Base-by-base conservation (phyloP, 441 rosid species). In the Oxalis stricta region DNA sequence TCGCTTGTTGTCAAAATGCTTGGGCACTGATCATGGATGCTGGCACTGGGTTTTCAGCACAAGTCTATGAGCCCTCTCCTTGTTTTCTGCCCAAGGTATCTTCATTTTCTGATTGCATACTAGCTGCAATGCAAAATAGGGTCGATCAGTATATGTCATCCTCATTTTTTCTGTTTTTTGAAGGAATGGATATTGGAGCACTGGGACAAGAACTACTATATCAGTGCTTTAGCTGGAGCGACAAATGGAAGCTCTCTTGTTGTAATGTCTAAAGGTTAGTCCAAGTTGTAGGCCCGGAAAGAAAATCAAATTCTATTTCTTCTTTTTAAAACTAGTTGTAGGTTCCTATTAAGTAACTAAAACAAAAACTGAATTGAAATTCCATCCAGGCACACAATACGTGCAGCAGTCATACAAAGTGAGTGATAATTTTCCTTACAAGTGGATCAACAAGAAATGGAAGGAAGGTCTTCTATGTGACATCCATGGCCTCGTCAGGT, bases 111-210 rank as follows among this genome's bases (percentile, higher is more conserved):
- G n/a, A 24, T 35, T 10, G 24, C 2, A 26, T 26, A n/a, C n/a
- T n/a, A n/a, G n/a, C n/a, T n/a, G 18, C 6, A 17, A 14, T 7
- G 13, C 17, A 28, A 8, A 18, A 37, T 23, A 22, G 22, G 35
- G 24, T 48, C 11, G 14, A 24, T 33, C 17, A 26, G 4, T 26
- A 11, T 26, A 6, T 26, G 1, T 26, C 28, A 26, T 26, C 31
- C 10, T 5, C 31, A 26, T 26, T 2, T 26, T 26, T 8, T 6
- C 7, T 26, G 10, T 6, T 1, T 5, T 26, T 26, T 59, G 45
- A 52, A 87, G 96, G 96, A 87, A 56, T 87, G 96, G 96, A 87
- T 87, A 58, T 76, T 87, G 96, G 94, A 81, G 54, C 92, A 87
- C 18, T 87, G 94, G 96, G 96, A 87, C 52, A 87, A 76, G 66